Conservation (phyloP, 805 yeast genomes). For the Sugiyamaella lignohabitans region DNA sequence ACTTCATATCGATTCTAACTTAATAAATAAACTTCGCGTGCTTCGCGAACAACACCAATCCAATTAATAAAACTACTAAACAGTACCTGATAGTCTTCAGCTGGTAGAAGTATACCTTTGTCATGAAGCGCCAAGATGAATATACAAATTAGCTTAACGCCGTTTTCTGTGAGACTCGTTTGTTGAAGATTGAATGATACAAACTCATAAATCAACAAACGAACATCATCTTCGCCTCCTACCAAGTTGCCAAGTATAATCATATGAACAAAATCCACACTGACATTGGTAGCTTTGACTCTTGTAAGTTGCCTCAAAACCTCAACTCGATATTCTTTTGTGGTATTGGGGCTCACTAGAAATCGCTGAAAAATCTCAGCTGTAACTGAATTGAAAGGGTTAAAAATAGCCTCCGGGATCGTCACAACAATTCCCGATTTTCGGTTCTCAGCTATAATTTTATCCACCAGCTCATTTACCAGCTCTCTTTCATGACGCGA, state of each 20-base stretch:
- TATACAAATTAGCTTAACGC: slow-evolving; percentile 14
- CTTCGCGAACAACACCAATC: slow-evolving; percentile 19
- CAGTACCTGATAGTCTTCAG: slow-evolving; percentile 15
- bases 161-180: not conserved
- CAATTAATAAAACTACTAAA: slow-evolving; percentile 17
- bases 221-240: slow-evolving; percentile 8
- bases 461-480: slow-evolving; percentile 2
- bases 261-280: slow-evolving; percentile 15
- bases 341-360: slow-evolving; percentile 1
- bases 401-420: not conserved
- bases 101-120: slow-evolving; percentile 10
- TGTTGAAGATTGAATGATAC: slow-evolving; percentile 16
- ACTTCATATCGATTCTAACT: not conserved
- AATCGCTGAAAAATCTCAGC: slow-evolving; percentile 7
- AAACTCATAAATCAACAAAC: slow-evolving; percentile 18
- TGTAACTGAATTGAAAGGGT: slow-evolving; percentile 6
- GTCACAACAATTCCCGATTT: not conserved
- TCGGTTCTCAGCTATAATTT: not conserved
- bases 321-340: not conserved
- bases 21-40: slow-evolving; percentile 18
- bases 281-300: slow-evolving; percentile 13
- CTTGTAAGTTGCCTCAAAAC: slow-evolving; percentile 12
- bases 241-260: slow-evolving; percentile 6
- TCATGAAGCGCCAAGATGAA: slow-evolving; percentile 17
- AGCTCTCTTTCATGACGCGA: not conserved